phyloP scores from a whole-genome alignment of 1,284 basidiomycete genomes.

The Pascua guehoae region DNA sequence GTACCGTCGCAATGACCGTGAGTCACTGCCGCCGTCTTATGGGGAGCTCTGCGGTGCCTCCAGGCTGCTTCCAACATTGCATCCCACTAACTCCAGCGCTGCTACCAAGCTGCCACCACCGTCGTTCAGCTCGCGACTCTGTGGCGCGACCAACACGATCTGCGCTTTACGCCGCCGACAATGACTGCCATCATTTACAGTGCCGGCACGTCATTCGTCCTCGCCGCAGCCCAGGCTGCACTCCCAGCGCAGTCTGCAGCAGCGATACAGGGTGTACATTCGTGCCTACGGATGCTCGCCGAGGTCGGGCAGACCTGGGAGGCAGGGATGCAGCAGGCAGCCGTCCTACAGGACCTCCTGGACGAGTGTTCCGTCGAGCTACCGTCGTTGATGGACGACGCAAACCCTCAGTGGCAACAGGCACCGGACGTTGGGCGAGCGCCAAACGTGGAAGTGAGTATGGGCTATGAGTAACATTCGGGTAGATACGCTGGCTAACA shows the following conservation, averaged over 20 bases:
- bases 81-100: conserved; percentile 43
- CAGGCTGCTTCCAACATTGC: conserved; percentile 48
- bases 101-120: conserved; percentile 62
- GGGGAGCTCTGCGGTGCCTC: no score
- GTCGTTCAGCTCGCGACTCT: conserved; percentile 60
- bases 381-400: conserved; percentile 2
- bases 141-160: conserved; percentile 59
- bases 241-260: conserved; percentile 3
- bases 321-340: conserved; percentile 8
- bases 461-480: no score
- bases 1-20: conserved; percentile 12
- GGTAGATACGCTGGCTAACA: no score
- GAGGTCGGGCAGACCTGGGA: conserved; percentile 13
- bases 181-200: conserved; percentile 63
- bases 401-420: no score
- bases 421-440: no score
- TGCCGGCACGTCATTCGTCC: conserved; percentile 55
- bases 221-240: conserved; percentile 12
- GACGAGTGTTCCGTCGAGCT: conserved; percentile 5
- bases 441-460: no score
- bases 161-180: conserved; percentile 63
- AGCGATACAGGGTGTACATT: conserved; percentile 7
- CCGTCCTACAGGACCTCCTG: conserved; percentile 9
- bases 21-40: background rate
- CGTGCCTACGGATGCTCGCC: conserved; percentile 6